Evolutionary conservation across 2,329 filamentous ascomycete species (phyloP), one percentile per base, ranked within the genome.

Genomic region (Talaromyces sp.): DNA sequence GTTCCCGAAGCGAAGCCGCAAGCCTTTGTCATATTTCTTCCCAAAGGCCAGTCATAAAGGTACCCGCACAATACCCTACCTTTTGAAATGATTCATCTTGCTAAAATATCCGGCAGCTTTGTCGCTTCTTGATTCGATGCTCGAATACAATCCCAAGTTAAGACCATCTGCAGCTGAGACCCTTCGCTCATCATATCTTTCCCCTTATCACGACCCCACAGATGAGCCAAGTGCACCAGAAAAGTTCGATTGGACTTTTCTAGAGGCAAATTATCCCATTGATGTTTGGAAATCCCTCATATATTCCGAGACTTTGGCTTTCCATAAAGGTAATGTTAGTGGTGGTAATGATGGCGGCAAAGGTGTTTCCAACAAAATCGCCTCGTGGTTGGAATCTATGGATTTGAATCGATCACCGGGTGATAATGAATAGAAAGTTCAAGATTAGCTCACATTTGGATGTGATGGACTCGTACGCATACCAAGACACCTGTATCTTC

Each of bases 221-320:
- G 94, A 99, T 69, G 94, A 99, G 79, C 94, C 94, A 0, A 86
- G 91, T 10, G 90, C 94, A 16, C 89, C 96, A 53, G 91, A 97
- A 80, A 95, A 95, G 77, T 97, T 99, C 67, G 94, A 99, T 72
- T 99, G 94, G 93, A 96, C 92, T 47, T 97, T 97, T 78, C 97
- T 97, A 72, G 94, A 97, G 65, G 94, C 92, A 39, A 92, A 97
- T 70, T 80, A 97, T 45, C 92, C 94, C 1, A 91, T 96, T 33
- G 94, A 99, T 70, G 96, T 92, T 10, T 99, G 94, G 94, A 99
- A 99, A 80, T 96, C 97, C 70, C 97, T 97, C 91, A 99, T 99
- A 93, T 96, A 81, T n/a, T n/a, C n/a, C n/a, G n/a, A n/a, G n/a
- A n/a, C n/a, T n/a, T n/a, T n/a, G n/a, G n/a, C n/a, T n/a, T n/a